phyloP scores from a whole-genome alignment of 495 filamentous ascomycete genomes.

The Penicillium odoratum region DNA sequence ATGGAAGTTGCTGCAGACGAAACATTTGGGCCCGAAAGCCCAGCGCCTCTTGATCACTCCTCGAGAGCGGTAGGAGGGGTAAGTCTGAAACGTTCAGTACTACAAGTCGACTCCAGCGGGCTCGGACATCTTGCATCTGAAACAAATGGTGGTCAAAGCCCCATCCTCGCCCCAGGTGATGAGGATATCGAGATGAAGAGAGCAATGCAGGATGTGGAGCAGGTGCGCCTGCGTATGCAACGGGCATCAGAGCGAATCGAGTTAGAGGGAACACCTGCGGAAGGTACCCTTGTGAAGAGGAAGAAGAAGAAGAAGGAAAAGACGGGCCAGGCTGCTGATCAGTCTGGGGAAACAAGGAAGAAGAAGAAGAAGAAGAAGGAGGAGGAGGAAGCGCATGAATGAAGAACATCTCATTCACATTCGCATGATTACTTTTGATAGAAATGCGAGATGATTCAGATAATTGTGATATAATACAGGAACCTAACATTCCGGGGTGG shows the following conservation, averaged over 20 bases:
- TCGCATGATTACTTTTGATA: not conserved
- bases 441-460: not conserved
- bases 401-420: not conserved
- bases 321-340: conserved; percentile 9
- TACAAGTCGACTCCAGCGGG: conserved; percentile 83
- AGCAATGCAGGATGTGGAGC: conserved; percentile 84
- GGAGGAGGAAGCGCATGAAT: not conserved
- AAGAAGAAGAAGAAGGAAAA: conserved; percentile 68
- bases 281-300: conserved; percentile 74
- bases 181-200: conserved; percentile 82
- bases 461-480: not conserved
- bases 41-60: conserved; percentile 25
- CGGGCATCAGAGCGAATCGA: conserved; percentile 79
- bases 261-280: conserved; percentile 65
- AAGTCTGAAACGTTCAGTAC: conserved; percentile 54
- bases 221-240: conserved; percentile 86
- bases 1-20: conserved; percentile 66
- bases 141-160: conserved; percentile 21
- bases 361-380: conserved; percentile 17
- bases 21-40: conserved; percentile 32
- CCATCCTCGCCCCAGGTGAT: conserved; percentile 21
- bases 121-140: conserved; percentile 66
- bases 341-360: conserved; percentile 11
- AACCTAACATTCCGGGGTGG: not conserved
- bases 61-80: conserved; percentile 25